Evolutionary conservation across 257 asterid species (phyloP).

Genomic region (Avicennia marina): DNA sequence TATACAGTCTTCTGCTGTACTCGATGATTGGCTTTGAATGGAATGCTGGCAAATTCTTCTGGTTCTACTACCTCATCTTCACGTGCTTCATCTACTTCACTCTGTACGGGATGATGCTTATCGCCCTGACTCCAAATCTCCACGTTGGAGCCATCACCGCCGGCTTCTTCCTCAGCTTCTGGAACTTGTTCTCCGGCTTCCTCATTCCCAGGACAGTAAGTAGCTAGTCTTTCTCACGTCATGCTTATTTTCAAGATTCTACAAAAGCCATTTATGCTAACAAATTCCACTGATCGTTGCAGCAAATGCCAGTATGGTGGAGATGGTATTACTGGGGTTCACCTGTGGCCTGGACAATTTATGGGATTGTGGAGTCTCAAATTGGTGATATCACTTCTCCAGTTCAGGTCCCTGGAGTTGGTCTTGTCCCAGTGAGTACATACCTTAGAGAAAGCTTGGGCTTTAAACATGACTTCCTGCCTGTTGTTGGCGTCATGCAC

Average conservation of each 20-base stretch:
- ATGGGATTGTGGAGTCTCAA: conserved; percentile 40
- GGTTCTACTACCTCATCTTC: conserved; percentile 44
- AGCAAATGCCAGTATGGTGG: conserved; percentile 61
- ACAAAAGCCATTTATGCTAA: not conserved
- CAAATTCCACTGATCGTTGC: not conserved
- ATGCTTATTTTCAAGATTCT: not conserved
- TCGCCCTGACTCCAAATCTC: conserved; percentile 46
- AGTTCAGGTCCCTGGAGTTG: conserved; percentile 38
- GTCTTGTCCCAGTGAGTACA: conserved; percentile 21
- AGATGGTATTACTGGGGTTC: conserved; percentile 59
- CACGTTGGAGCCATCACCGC: conserved; percentile 34
- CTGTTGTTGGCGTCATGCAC: conserved; percentile 36
- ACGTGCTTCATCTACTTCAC: conserved; percentile 50
- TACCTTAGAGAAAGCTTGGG: conserved; percentile 32
- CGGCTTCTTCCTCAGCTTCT: conserved; percentile 38
- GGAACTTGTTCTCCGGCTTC: too few relatives aligned
- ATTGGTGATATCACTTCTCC: conserved; percentile 26
- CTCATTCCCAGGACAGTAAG: conserved; percentile 36
- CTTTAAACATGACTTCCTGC: conserved; percentile 38
- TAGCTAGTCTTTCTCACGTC: too few relatives aligned
- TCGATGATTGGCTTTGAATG: conserved; percentile 59
- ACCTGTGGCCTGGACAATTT: conserved; percentile 47
- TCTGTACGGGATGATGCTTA: conserved; percentile 49
- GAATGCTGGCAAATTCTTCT: conserved; percentile 31
- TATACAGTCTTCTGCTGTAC: conserved; percentile 36